phyloP scores from a whole-genome alignment of 805 yeast species.

The Ogataea zsoltii region DNA sequence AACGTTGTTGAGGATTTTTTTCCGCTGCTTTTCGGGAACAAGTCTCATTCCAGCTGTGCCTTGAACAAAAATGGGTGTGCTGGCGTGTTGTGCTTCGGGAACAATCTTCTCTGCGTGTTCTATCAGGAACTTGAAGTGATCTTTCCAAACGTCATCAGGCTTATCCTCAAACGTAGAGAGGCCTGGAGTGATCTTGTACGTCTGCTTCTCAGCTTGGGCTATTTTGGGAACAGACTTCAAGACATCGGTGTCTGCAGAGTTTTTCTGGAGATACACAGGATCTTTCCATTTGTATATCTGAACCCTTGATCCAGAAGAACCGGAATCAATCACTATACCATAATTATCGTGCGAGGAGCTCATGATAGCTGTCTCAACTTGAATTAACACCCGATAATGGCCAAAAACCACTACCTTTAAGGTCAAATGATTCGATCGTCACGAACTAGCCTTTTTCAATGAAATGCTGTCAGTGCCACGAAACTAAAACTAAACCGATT shows the following conservation, averaged over 20 bases:
- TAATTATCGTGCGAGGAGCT: slow-evolving; percentile 39
- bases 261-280: slow-evolving; percentile 36
- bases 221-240: slow-evolving; percentile 68
- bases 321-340: slow-evolving; percentile 93
- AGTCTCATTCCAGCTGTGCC: slow-evolving; percentile 98
- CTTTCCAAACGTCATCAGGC: slow-evolving; percentile 60
- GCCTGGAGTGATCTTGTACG: slow-evolving; percentile 77
- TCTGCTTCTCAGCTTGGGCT: slow-evolving; percentile 66
- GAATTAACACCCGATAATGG: no score
- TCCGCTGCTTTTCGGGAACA: slow-evolving; percentile 54
- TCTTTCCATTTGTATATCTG: slow-evolving; percentile 83
- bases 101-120: slow-evolving; percentile 69
- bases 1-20: slow-evolving; percentile 54
- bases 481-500: not conserved
- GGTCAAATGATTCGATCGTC: no score
- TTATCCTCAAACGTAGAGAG: slow-evolving; percentile 65
- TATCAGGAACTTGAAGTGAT: slow-evolving; percentile 67
- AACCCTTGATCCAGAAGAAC: slow-evolving; percentile 90
- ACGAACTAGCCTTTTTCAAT: no score
- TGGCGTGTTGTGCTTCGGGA: slow-evolving; percentile 57
- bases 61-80: slow-evolving; percentile 85
- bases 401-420: no score
- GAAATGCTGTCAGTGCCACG: not conserved
- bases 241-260: slow-evolving; percentile 33
- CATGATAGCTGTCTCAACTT: slow-evolving; percentile 17